phyloP scores from a whole-genome alignment of 2,329 filamentous ascomycete genomes.

The Xylariaceae sp. region DNA sequence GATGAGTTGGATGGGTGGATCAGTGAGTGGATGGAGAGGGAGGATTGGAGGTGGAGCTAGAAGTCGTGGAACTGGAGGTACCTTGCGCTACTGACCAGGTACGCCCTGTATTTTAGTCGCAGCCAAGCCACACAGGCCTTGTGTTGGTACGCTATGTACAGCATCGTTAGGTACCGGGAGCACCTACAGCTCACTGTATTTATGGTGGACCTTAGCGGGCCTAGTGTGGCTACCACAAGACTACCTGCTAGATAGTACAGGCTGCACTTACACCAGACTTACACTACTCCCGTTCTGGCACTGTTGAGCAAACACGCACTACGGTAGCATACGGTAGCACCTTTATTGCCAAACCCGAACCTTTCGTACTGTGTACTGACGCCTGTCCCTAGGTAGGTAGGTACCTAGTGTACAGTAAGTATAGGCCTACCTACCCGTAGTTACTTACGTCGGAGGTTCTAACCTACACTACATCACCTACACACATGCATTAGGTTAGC shows the following conservation, averaged over 20 bases:
- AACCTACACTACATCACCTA: too few relatives aligned
- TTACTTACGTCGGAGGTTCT: too few relatives aligned
- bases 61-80: slow-evolving; percentile 9
- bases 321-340: slow-evolving; percentile 4
- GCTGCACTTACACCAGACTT: too few relatives aligned
- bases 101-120: slow-evolving; percentile 6
- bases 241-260: too few relatives aligned
- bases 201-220: neutral
- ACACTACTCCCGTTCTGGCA: slow-evolving; percentile 9
- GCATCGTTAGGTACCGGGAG: neutral
- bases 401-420: neutral
- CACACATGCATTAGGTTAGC: too few relatives aligned
- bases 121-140: slow-evolving; percentile 6
- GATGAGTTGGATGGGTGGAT: slow-evolving; percentile 22
- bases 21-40: slow-evolving; percentile 19
- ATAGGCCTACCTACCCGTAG: neutral
- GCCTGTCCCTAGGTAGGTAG: neutral
- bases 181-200: neutral
- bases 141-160: neutral
- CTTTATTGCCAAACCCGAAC: neutral
- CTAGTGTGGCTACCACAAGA: neutral
- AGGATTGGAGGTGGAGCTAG: slow-evolving; percentile 19
- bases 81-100: slow-evolving; percentile 12
- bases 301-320: slow-evolving; percentile 15
- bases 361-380: neutral